These are phyloP conservation scores for Albophoma yamanashiensis DNA, from an alignment of 2,329 filamentous ascomycete genomes.

Conservation along the genomic window DNA sequence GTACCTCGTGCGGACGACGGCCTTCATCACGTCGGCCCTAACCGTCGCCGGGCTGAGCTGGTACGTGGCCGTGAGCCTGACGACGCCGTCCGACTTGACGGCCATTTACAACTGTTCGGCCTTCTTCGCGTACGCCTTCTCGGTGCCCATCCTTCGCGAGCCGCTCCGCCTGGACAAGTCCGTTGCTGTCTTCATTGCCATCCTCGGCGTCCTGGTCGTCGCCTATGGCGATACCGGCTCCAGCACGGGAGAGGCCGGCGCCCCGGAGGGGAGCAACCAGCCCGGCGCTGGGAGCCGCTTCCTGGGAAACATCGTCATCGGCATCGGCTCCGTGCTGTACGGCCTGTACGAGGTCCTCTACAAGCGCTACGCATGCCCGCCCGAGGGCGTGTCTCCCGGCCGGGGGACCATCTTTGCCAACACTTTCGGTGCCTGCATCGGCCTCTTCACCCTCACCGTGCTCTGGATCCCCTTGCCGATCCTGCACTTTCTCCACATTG, in stretches of 20 bases:
- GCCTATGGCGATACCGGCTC: conserved; percentile 72
- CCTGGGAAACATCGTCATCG: conserved; percentile 85
- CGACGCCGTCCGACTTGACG: conserved; percentile 84
- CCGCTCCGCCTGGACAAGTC: conserved; percentile 77
- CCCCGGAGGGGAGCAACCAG: background rate
- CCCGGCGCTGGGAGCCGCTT: conserved; percentile 50
- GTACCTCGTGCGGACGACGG: conserved; percentile 73
- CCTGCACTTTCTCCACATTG: conserved; percentile 66
- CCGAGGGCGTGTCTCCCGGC: conserved; percentile 72
- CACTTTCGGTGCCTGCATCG: conserved; percentile 80
- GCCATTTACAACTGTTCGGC: conserved; percentile 99
- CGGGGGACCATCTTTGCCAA: conserved; percentile 96
- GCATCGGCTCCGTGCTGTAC: conserved; percentile 81
- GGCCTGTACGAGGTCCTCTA: conserved; percentile 97
- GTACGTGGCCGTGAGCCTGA: conserved; percentile 92
- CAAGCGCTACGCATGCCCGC: conserved; percentile 86
- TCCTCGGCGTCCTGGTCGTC: conserved; percentile 83
- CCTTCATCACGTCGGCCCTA: conserved; percentile 72
- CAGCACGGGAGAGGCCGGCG: conserved; percentile 28
- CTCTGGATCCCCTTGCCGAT: conserved; percentile 89
- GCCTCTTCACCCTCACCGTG: conserved; percentile 72
- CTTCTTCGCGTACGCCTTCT: conserved; percentile 97
- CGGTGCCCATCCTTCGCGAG: conserved; percentile 79
- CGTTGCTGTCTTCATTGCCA: conserved; percentile 75
- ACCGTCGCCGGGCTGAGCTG: conserved; percentile 88